These are phyloP conservation scores for Tulasnella sp. DNA, from an alignment of 768 basidiomycete genomes.

Conservation along the genomic window DNA sequence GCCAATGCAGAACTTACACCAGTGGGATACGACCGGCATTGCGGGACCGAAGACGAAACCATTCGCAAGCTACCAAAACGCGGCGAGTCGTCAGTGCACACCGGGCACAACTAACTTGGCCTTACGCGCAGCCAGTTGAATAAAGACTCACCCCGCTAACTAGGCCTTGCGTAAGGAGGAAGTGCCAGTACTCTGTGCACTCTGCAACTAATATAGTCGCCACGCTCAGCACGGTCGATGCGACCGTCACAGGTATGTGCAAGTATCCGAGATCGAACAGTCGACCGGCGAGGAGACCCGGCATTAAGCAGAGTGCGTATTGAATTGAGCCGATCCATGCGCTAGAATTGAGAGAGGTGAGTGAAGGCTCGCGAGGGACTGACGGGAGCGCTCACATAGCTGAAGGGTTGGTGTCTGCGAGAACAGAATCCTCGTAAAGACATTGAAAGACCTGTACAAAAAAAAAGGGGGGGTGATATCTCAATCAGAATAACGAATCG, in stretches of 20 bases:
- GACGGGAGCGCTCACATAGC: conserved; percentile 2
- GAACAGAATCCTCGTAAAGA: conserved; percentile 19
- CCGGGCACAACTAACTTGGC: too few species aligned
- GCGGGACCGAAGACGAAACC: conserved; percentile 68
- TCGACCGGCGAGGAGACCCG: conserved; percentile 60
- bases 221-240: conserved; percentile 55
- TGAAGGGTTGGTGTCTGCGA: conserved; percentile 20
- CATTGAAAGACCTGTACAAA: conserved; percentile 19
- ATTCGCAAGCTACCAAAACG: conserved; percentile 44
- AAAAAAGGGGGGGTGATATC: too few species aligned
- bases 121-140: too few species aligned
- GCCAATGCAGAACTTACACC: conserved; percentile 57
- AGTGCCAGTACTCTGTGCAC: conserved; percentile 77
- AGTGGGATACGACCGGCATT: conserved; percentile 65
- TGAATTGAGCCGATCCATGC: conserved; percentile 35
- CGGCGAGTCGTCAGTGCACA: too few species aligned
- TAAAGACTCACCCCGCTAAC: conserved; percentile 55
- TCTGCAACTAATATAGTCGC: conserved; percentile 69
- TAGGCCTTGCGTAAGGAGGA: conserved; percentile 75
- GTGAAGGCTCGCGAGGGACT: background rate
- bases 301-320: conserved; percentile 40
- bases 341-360: background rate
- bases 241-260: conserved; percentile 52
- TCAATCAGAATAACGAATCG: background rate
- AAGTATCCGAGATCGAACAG: conserved; percentile 76